These are phyloP conservation scores for Metarhizium guizhouense DNA, from an alignment of 2,329 filamentous ascomycete genomes.

Conservation along the genomic window DNA sequence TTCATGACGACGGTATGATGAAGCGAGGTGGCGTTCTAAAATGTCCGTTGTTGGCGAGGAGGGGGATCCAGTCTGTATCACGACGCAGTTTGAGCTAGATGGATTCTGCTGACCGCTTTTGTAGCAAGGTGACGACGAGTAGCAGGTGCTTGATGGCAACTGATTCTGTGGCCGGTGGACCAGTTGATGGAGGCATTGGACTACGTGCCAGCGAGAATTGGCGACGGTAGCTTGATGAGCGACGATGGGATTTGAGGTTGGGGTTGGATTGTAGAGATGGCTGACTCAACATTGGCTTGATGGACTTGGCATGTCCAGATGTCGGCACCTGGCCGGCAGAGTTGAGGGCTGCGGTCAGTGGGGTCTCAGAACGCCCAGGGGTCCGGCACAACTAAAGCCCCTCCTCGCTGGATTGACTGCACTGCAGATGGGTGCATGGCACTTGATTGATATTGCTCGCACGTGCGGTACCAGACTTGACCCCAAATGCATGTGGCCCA, in stretches of 20 bases:
- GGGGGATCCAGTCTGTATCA: slow-evolving; percentile 1
- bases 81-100: background rate
- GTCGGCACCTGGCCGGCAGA: background rate
- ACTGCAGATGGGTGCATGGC: too few relatives aligned
- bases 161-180: background rate
- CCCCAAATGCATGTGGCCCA: too few relatives aligned
- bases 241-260: background rate
- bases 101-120: slow-evolving; percentile 1
- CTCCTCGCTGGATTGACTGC: background rate
- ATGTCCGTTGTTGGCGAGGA: background rate
- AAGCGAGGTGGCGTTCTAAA: slow-evolving; percentile 21
- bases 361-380: too few relatives aligned
- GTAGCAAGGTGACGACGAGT: background rate
- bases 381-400: background rate
- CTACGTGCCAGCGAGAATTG: background rate
- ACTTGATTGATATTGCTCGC: too few relatives aligned
- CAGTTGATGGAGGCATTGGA: background rate
- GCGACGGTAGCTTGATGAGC: background rate
- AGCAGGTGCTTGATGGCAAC: background rate
- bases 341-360: background rate
- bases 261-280: too few relatives aligned
- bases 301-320: too few relatives aligned
- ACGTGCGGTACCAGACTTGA: too few relatives aligned
- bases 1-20: slow-evolving; percentile 21
- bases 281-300: too few relatives aligned